Percentiles rank a stretch among this genome's conserved stretches.
These are phyloP conservation scores for Flaveria robusta DNA, from an alignment of 129 eudicot species.

Conservation along the genomic window DNA sequence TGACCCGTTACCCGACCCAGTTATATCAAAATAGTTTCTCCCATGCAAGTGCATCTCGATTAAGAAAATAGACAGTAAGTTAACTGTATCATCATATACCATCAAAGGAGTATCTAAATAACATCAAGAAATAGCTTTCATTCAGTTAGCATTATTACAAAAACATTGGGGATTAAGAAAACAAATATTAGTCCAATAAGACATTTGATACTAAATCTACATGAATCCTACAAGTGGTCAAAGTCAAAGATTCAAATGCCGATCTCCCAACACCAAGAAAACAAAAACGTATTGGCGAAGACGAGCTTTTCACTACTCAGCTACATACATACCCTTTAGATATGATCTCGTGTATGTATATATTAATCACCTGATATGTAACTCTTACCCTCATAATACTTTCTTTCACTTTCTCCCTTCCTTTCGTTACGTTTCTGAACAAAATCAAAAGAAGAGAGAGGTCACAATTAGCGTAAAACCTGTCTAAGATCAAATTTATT, in stretches of 20 bases:
- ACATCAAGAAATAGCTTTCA: conserved; percentile 16
- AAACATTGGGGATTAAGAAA: conserved; percentile 23
- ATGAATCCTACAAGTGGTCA: conserved; percentile 21
- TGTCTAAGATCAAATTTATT: neutral
- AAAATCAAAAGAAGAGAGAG: neutral
- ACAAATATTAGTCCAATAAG: conserved; percentile 20
- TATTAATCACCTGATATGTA: conserved; percentile 66
- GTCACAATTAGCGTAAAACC: neutral
- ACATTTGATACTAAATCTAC: neutral
- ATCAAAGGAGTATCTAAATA: neutral
- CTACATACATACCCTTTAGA: conserved; percentile 17
- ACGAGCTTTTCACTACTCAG: conserved; percentile 37
- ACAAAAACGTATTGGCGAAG: conserved; percentile 38
- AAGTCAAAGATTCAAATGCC: conserved; percentile 15
- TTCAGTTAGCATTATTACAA: conserved; percentile 28
- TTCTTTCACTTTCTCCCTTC: conserved; percentile 88
- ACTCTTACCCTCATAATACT: conserved; percentile 80
- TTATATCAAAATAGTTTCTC: no score
- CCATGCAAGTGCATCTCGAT: neutral
- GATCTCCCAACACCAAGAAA: conserved; percentile 36
- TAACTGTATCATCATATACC: neutral
- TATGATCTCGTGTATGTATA: conserved; percentile 23
- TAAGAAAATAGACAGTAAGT: neutral
- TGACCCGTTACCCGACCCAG: no score
- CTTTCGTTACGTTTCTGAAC: conserved; percentile 92